A percentile compares a stretch with the other conserved stretches of the same genome.
Conservation (phyloP, 495 filamentous ascomycete genomes). For the Margaritispora aquatica region DNA sequence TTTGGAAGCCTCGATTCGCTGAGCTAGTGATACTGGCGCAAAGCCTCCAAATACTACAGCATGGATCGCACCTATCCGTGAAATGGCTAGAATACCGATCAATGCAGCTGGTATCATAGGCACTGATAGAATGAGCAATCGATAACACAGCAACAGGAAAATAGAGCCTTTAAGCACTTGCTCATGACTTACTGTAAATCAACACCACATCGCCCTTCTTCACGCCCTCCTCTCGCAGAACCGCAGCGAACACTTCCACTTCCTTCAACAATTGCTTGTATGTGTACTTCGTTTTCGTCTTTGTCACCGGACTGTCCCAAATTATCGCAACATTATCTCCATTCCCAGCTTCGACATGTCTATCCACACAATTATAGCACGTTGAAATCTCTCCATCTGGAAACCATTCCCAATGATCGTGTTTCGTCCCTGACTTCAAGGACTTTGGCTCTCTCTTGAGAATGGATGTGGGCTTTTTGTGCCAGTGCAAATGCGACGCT, state of each 20-base stretch:
- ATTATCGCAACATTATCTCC: constrained; percentile 71
- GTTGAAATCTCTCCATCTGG: constrained; percentile 85
- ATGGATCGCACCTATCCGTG: constrained; percentile 81
- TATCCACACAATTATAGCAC: constrained; percentile 83
- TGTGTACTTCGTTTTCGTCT: constrained; percentile 61
- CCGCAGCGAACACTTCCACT: constrained; percentile 77
- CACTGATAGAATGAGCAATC: constrained; percentile 50
- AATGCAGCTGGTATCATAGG: constrained; percentile 91
- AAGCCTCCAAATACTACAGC: constrained; percentile 93
- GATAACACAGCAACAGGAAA: no score
- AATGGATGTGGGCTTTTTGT: constrained; percentile 53
- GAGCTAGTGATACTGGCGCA: constrained; percentile 71
- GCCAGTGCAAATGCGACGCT: constrained; percentile 72
- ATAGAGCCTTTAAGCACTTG: no score
- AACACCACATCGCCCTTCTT: constrained; percentile 85
- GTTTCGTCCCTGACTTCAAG: constrained; percentile 32
- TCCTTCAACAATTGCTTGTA: constrained; percentile 75
- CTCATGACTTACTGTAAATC: constrained; percentile 75
- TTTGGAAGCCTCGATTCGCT: constrained; percentile 77
- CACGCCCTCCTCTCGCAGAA: constrained; percentile 77
- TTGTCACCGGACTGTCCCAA: constrained; percentile 83
- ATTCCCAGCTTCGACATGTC: constrained; percentile 71
- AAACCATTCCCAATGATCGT: constrained; percentile 79
- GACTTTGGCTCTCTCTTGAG: constrained; percentile 36
- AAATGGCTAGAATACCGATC: constrained; percentile 75